phyloP scores from a whole-genome alignment of 2,329 filamentous ascomycete species.

The Amesomyces nigricolor region DNA sequence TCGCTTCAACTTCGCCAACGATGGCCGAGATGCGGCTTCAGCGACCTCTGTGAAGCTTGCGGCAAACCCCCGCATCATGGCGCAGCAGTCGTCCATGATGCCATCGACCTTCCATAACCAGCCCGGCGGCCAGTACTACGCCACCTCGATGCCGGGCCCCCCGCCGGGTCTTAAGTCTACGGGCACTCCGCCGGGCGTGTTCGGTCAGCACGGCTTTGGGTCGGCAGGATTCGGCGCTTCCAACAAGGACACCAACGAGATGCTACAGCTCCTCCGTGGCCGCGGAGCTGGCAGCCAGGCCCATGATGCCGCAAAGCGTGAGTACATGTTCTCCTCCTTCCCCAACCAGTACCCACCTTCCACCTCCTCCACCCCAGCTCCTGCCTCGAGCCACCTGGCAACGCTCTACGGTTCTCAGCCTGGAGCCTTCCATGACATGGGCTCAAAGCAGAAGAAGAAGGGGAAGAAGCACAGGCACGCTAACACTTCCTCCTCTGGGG shows the following conservation, averaged over 20 bases:
- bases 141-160: conserved; percentile 80
- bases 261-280: conserved; percentile 75
- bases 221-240: conserved; percentile 62
- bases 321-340: conserved; percentile 93
- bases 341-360: conserved; percentile 80
- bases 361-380: conserved; percentile 75
- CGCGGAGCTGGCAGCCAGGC: conserved; percentile 58
- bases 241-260: conserved; percentile 71
- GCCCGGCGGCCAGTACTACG: conserved; percentile 67
- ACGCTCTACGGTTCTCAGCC: conserved; percentile 84
- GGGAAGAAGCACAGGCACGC: conserved; percentile 99
- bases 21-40: conserved; percentile 52
- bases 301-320: conserved; percentile 91
- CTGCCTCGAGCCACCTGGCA: conserved; percentile 84
- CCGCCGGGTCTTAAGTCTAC: conserved; percentile 94
- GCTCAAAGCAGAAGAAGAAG: conserved; percentile 99
- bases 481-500: conserved; percentile 99
- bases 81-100: conserved; percentile 84
- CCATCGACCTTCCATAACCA: conserved; percentile 57
- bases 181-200: conserved; percentile 90
- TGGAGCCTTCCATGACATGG: conserved; percentile 84
- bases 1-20: conserved; percentile 81
- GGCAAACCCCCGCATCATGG: conserved; percentile 75
- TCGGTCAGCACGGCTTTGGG: conserved; percentile 83
- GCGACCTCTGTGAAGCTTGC: conserved; percentile 66